Conservation (phyloP, 139 green algal genomes). For the Tetradesmus obliquus region DNA sequence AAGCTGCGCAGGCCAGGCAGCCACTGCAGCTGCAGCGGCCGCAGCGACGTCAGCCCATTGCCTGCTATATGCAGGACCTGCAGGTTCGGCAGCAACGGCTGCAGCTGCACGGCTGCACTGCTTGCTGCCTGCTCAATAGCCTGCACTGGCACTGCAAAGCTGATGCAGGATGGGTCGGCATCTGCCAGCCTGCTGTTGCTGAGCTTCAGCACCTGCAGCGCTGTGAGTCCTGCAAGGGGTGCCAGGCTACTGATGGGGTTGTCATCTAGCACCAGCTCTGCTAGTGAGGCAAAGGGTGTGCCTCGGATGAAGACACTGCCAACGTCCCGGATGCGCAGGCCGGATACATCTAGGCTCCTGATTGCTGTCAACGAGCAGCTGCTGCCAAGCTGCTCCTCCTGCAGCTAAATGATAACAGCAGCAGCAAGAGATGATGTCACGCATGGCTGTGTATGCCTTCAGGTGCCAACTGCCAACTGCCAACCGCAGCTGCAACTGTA, state of each 20-base stretch:
- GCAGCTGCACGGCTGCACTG: background rate
- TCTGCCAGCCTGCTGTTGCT: constrained; percentile 70
- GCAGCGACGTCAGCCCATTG: constrained; percentile 66
- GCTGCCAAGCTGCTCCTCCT: constrained; percentile 67
- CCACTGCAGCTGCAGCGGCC: constrained; percentile 55
- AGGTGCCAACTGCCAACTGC: too few relatives aligned
- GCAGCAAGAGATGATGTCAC: too few relatives aligned
- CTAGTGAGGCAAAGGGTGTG: constrained; percentile 59
- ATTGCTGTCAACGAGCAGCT: constrained; percentile 64
- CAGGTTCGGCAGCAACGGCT: constrained; percentile 36
- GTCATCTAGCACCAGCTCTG: constrained; percentile 72
- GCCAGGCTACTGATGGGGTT: constrained; percentile 57
- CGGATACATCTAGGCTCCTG: constrained; percentile 69
- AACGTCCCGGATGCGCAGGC: constrained; percentile 63
- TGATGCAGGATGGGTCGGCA: constrained; percentile 8
- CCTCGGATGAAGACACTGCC: constrained; percentile 61
- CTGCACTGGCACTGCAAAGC: constrained; percentile 25
- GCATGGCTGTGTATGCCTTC: too few relatives aligned
- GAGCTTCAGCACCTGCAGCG: constrained; percentile 58
- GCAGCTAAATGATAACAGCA: background rate
- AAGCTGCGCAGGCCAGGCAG: constrained; percentile 64
- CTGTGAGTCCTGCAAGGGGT: constrained; percentile 53
- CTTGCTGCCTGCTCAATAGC: background rate
- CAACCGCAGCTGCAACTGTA: background rate
- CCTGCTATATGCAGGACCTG: constrained; percentile 65